These are phyloP conservation scores for Fusarium keratoplasticum DNA, from an alignment of 2,329 filamentous ascomycete species.

Conservation along the genomic window DNA sequence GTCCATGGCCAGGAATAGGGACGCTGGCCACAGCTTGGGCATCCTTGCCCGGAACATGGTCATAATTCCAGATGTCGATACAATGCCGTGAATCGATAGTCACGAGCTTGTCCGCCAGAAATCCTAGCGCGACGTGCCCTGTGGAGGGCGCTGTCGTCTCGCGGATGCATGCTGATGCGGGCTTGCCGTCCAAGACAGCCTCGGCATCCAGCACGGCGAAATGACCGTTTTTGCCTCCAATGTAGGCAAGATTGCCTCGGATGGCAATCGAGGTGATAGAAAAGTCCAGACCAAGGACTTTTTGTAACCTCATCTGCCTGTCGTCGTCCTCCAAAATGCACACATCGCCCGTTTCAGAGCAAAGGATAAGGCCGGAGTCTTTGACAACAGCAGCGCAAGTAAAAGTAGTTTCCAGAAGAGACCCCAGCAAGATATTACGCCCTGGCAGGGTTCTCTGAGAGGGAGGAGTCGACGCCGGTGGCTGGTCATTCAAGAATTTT, in stretches of 20 bases:
- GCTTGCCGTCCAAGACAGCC: conserved; percentile 58
- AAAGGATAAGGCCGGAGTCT: conserved; percentile 80
- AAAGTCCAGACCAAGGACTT: conserved; percentile 75
- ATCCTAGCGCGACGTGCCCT: conserved; percentile 75
- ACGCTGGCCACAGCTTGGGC: conserved; percentile 58
- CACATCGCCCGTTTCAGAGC: conserved; percentile 89
- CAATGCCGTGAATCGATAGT: conserved; percentile 81
- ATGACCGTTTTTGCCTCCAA: conserved; percentile 76
- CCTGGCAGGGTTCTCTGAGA: conserved; percentile 77
- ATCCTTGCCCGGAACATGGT: conserved; percentile 56
- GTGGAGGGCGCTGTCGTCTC: conserved; percentile 52
- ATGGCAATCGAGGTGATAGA: conserved; percentile 74
- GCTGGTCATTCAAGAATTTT: conserved; percentile 61
- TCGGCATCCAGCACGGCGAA: conserved; percentile 66
- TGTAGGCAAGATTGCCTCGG: conserved; percentile 68
- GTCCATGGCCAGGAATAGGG: conserved; percentile 71
- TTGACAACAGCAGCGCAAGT: conserved; percentile 78
- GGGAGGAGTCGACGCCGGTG: conserved; percentile 45
- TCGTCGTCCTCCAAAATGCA: conserved; percentile 85
- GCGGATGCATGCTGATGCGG: conserved; percentile 51
- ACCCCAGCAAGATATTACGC: conserved; percentile 87
- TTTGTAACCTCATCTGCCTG: conserved; percentile 76
- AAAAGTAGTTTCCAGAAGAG: conserved; percentile 86
- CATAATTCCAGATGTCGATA: conserved; percentile 74
- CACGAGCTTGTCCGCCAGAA: conserved; percentile 73